These are phyloP conservation scores for Pachyrhizus erosus DNA, from an alignment of 306 rosid species.

Conservation along the genomic window DNA sequence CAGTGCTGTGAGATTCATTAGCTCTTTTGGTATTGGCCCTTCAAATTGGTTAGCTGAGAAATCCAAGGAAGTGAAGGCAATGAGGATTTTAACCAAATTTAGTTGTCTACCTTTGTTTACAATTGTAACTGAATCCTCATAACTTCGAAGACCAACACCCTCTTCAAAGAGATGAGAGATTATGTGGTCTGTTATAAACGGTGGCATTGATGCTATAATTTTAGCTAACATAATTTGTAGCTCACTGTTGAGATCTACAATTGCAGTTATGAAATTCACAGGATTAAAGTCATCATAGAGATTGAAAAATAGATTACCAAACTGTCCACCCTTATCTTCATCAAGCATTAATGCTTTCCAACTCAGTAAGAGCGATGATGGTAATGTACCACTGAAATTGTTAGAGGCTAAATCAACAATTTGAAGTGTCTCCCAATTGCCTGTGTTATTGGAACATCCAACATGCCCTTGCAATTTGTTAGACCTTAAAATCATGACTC, in stretches of 20 bases:
- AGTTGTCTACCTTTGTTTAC: constrained; percentile 1
- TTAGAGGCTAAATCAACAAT: constrained; percentile 34
- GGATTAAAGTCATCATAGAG: constrained; percentile 7
- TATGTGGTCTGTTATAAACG: not conserved
- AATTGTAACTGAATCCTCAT: constrained; percentile 19
- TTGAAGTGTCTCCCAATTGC: constrained; percentile 20
- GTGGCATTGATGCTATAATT: not conserved
- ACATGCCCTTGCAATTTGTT: constrained; percentile 5
- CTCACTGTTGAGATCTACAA: not conserved
- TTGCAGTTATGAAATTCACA: not conserved
- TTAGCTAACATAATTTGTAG: not conserved
- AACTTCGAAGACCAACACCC: not conserved
- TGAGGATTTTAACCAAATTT: constrained; percentile 3
- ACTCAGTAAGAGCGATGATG: constrained; percentile 7
- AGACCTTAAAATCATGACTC: constrained; percentile 19
- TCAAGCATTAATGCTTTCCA: not conserved
- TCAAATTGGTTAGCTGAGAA: constrained; percentile 4
- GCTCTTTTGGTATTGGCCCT: constrained; percentile 21
- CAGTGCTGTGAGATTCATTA: constrained; percentile 13
- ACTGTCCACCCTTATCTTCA: not conserved
- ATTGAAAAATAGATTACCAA: not conserved
- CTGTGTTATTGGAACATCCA: not conserved
- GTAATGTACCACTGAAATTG: constrained; percentile 30
- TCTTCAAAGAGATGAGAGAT: constrained; percentile 1
- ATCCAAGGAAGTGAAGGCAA: constrained; percentile 23